A percentile compares a stretch with the other conserved stretches of the same genome.
These are phyloP conservation scores for Isoetes engelmannii DNA, from an alignment of 83 land plant species.

Conservation along the genomic window DNA sequence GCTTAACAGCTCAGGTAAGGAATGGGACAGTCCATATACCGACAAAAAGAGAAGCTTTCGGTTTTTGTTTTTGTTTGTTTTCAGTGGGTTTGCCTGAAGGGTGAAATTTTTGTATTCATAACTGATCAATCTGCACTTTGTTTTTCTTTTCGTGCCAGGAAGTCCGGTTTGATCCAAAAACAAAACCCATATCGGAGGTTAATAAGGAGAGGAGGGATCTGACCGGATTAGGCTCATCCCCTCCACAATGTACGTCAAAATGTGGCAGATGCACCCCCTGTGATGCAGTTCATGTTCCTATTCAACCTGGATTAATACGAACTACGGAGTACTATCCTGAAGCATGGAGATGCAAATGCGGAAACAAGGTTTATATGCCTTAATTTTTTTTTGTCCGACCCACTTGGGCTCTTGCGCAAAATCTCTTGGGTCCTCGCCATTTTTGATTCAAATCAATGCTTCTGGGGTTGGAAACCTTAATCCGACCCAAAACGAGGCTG, in stretches of 20 bases:
- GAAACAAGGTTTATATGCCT: constrained; percentile 32
- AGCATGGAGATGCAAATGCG: constrained; percentile 33
- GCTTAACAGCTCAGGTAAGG: too few relatives aligned
- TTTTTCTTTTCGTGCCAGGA: too few relatives aligned
- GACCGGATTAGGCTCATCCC: constrained; percentile 19
- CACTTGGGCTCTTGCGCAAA: background rate
- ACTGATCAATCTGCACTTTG: too few relatives aligned
- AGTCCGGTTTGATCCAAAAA: background rate
- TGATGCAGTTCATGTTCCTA: constrained; percentile 26
- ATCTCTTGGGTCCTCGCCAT: too few relatives aligned
- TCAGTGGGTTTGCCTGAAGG: too few relatives aligned
- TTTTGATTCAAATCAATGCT: too few relatives aligned
- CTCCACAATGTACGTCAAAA: constrained; percentile 19
- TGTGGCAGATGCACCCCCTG: constrained; percentile 23
- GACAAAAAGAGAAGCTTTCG: too few relatives aligned
- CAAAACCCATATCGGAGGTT: background rate
- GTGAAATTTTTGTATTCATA: too few relatives aligned
- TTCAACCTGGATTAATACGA: constrained; percentile 14
- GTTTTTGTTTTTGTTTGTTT: too few relatives aligned
- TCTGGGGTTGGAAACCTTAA: too few relatives aligned
- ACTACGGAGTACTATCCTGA: constrained; percentile 29
- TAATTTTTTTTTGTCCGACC: background rate
- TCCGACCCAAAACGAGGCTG: too few relatives aligned
- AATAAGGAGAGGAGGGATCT: background rate
- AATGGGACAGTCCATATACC: too few relatives aligned